Percentiles rank a stretch among this genome's conserved stretches.
phyloP scores from a whole-genome alignment of 1,284 basidiomycete species.

The Ceratobasidium sp. region DNA sequence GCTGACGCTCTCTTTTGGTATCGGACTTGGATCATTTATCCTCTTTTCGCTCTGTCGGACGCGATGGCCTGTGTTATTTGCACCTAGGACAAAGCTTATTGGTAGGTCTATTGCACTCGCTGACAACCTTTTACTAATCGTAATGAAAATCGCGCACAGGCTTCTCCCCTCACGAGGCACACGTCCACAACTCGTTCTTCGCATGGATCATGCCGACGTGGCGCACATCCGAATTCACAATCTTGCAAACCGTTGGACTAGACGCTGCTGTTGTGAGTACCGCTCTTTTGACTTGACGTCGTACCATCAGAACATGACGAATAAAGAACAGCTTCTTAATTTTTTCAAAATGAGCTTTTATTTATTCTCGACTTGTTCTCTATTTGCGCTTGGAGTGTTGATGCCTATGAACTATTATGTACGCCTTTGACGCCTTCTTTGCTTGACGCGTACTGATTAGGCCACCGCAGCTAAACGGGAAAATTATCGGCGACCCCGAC shows the following conservation, averaged over 20 bases:
- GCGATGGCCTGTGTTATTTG: constrained; percentile 88
- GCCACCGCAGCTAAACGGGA: constrained; percentile 69
- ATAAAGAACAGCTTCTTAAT: constrained; percentile 73
- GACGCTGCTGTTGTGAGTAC: constrained; percentile 87
- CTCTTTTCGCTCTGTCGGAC: constrained; percentile 88
- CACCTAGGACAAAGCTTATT: constrained; percentile 92
- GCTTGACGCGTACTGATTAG: constrained; percentile 45
- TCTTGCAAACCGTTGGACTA: constrained; percentile 95
- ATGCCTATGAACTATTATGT: constrained; percentile 93
- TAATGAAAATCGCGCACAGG: constrained; percentile 55
- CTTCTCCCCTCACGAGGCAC: constrained; percentile 89
- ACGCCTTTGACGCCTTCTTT: constrained; percentile 45
- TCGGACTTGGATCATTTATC: constrained; percentile 84
- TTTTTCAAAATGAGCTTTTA: constrained; percentile 97
- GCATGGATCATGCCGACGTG: constrained; percentile 96
- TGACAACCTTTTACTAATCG: not conserved
- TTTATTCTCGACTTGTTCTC: constrained; percentile 84
- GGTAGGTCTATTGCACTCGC: constrained; percentile 57
- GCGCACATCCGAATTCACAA: constrained; percentile 86
- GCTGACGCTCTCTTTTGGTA: constrained; percentile 74
- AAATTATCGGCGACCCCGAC: constrained; percentile 62
- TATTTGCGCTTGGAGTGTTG: constrained; percentile 78
- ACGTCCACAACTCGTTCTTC: constrained; percentile 84
- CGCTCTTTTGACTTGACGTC: constrained; percentile 40
- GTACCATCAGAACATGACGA: not conserved